A percentile compares a stretch with the other conserved stretches of the same genome.
Conservation (phyloP, 257 asterid genomes). For the Knoxia roxburghii region DNA sequence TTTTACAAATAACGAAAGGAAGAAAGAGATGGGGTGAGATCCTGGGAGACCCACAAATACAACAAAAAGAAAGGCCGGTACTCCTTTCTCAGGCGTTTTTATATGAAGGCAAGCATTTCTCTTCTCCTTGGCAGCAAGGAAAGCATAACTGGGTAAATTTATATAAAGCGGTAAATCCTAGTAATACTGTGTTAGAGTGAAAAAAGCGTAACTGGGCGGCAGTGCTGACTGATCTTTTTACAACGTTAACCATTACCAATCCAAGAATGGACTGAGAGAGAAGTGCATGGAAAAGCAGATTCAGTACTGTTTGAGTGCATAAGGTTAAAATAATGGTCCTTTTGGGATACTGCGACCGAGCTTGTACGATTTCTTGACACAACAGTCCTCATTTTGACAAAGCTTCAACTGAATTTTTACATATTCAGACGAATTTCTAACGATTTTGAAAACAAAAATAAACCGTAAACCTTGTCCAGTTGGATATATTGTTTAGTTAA, state of each 20-base stretch:
- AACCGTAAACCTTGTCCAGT: no score
- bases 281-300: constrained; percentile 1
- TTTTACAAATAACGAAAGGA: constrained; percentile 3
- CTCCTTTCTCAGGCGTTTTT: not conserved
- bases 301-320: not conserved
- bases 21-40: not conserved
- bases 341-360: not conserved
- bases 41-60: not conserved
- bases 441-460: no score
- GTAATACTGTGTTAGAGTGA: not conserved
- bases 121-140: no score
- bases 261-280: not conserved
- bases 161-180: not conserved
- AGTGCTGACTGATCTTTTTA: not conserved
- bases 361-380: no score
- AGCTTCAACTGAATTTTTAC: no score
- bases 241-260: no score
- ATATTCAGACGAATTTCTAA: no score
- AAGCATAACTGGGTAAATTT: no score
- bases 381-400: no score
- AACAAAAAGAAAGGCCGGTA: not conserved
- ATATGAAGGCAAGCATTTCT: not conserved
- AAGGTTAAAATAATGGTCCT: not conserved
- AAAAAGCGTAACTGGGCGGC: not conserved
- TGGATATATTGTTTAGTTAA: no score